Percentiles rank a stretch among this genome's conserved stretches.
phyloP scores from a whole-genome alignment of 192 early-diverging fungal species.

The Coemansia sp. region DNA sequence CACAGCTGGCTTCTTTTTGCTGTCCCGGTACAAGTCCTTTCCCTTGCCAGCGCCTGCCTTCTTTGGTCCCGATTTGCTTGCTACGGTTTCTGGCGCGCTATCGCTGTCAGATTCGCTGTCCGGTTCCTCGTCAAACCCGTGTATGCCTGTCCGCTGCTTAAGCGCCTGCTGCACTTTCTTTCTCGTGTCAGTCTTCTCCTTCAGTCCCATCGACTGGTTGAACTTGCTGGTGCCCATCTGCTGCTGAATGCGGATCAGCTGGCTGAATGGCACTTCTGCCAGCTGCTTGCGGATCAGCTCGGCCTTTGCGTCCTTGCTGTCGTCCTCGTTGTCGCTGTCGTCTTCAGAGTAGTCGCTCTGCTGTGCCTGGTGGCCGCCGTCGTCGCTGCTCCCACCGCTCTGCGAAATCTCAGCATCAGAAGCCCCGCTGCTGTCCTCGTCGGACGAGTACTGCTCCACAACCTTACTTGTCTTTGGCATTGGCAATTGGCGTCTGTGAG shows the following conservation, averaged over 20 bases:
- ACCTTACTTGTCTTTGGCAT: constrained; percentile 23
- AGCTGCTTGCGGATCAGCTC: constrained; percentile 44
- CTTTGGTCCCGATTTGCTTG: neutral
- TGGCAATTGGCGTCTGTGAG: neutral
- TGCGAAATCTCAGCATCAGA: constrained; percentile 22
- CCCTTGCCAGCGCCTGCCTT: neutral
- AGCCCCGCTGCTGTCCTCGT: constrained; percentile 36
- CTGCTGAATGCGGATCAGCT: constrained; percentile 73
- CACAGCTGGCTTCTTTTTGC: constrained; percentile 17
- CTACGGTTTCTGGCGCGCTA: constrained; percentile 12
- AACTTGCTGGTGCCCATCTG: constrained; percentile 68
- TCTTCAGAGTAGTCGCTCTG: constrained; percentile 13
- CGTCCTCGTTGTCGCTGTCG: neutral
- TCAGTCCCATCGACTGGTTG: constrained; percentile 46
- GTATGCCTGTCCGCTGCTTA: constrained; percentile 27
- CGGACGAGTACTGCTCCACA: constrained; percentile 46
- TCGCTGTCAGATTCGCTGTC: constrained; percentile 23
- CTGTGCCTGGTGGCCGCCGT: constrained; percentile 7
- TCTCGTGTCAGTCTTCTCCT: constrained; percentile 17
- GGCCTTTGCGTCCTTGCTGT: constrained; percentile 5
- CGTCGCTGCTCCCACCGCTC: constrained; percentile 5
- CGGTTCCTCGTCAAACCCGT: constrained; percentile 15
- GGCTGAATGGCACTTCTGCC: constrained; percentile 75
- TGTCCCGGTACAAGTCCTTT: constrained; percentile 19
- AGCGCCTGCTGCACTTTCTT: constrained; percentile 46